Conservation (phyloP, 805 yeast genomes). For the Debaryomyces tyrocola region DNA sequence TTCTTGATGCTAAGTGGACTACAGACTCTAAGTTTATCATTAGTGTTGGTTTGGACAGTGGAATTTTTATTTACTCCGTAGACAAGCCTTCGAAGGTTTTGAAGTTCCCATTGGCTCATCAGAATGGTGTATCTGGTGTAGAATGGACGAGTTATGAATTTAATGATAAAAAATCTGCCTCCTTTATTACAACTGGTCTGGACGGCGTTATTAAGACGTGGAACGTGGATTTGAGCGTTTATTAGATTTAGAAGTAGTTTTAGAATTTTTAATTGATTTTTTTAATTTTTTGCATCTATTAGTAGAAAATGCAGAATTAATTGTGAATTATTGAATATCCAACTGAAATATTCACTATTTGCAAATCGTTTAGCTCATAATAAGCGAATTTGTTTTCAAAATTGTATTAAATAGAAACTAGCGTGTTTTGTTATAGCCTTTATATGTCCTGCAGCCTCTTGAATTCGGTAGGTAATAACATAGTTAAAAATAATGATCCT, state of each 20-base stretch:
- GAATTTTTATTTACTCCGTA: conserved; percentile 76
- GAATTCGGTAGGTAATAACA: no score
- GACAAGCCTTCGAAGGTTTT: conserved; percentile 74
- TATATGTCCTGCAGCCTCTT: no score
- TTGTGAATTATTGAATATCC: no score
- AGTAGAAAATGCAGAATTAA: no score
- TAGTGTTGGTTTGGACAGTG: conserved; percentile 83
- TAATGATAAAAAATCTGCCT: conserved; percentile 18
- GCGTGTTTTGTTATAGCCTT: no score
- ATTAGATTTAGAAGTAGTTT: conserved; percentile 1
- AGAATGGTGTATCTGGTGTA: conserved; percentile 78
- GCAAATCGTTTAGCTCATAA: no score
- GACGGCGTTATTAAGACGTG: conserved; percentile 83
- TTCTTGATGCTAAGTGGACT: conserved; percentile 79
- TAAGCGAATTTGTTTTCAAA: no score
- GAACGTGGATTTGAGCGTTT: conserved; percentile 38
- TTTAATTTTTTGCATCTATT: no score
- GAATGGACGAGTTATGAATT: conserved; percentile 57
- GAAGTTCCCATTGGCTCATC: conserved; percentile 78
- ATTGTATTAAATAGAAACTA: no score
- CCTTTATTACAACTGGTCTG: conserved; percentile 68
- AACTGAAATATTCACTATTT: no score
- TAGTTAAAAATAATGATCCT: no score
- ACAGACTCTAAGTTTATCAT: conserved; percentile 69
- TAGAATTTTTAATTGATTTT: background rate